Conservation (phyloP, 1,139 yeast genomes). For the Saccharomyces hybrid region DNA sequence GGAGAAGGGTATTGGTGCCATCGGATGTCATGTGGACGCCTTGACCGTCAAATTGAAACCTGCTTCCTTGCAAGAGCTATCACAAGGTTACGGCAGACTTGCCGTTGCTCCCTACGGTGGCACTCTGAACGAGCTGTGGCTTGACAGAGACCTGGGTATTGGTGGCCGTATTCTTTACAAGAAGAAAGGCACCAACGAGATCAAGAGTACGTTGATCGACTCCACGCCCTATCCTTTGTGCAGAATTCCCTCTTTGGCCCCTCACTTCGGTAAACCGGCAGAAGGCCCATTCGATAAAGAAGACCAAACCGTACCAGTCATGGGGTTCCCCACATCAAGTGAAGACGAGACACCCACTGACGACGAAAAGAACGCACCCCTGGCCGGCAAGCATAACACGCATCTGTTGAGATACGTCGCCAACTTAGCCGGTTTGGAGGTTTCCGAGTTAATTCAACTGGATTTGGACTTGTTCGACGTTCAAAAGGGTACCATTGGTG, state of each 20-base stretch:
- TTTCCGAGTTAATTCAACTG: conserved; percentile 48
- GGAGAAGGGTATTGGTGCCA: conserved; percentile 47
- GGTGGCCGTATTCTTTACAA: conserved; percentile 53
- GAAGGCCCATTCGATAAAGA: conserved; percentile 50
- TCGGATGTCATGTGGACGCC: conserved; percentile 57
- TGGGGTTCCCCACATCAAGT: conserved; percentile 37
- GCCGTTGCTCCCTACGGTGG: conserved; percentile 68
- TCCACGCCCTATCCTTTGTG: conserved; percentile 60
- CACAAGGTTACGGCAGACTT: conserved; percentile 53
- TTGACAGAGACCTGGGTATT: conserved; percentile 60
- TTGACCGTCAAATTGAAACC: conserved; percentile 55
- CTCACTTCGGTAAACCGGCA: conserved; percentile 52
- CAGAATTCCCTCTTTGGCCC: conserved; percentile 57
- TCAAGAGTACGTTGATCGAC: conserved; percentile 42
- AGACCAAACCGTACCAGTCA: conserved; percentile 55
- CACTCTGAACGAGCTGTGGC: conserved; percentile 48
- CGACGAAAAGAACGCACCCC: conserved; percentile 54
- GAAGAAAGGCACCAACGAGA: conserved; percentile 30
- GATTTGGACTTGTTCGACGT: conserved; percentile 59
- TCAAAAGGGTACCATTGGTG: conserved; percentile 57
- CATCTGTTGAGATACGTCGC: conserved; percentile 51
- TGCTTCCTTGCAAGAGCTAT: conserved; percentile 38
- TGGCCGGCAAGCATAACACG: conserved; percentile 54
- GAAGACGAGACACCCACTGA: conserved; percentile 30
- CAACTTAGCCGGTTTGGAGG: conserved; percentile 39